Conservation (phyloP, 768 basidiomycete genomes). For the Leucosporidium yakuticum region DNA sequence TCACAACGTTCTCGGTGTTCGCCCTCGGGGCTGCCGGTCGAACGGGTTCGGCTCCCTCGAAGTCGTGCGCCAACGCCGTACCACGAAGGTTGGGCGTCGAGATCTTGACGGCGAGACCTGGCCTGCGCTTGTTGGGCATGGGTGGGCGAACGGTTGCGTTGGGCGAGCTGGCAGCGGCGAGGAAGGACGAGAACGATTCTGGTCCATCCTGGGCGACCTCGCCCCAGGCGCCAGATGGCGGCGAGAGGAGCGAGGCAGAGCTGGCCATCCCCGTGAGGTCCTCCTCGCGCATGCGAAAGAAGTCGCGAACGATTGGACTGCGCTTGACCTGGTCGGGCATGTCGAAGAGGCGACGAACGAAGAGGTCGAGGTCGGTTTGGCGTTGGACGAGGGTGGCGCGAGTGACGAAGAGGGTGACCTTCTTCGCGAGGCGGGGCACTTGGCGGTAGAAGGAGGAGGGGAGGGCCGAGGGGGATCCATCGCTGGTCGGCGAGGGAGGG, state of each 20-base stretch:
- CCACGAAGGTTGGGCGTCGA: constrained; percentile 22
- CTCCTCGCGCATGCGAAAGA: constrained; percentile 16
- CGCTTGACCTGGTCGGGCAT: constrained; percentile 22
- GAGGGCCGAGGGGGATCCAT: neutral
- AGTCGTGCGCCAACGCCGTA: neutral
- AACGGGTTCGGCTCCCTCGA: neutral
- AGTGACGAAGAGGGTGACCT: constrained; percentile 26
- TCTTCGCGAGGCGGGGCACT: constrained; percentile 20
- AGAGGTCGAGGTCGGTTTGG: constrained; percentile 28
- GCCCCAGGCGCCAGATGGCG: neutral
- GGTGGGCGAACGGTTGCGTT: constrained; percentile 16
- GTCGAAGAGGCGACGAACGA: constrained; percentile 23
- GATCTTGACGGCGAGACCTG: constrained; percentile 17
- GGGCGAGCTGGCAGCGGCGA: neutral
- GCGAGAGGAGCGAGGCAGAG: neutral
- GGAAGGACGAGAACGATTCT: constrained; percentile 2
- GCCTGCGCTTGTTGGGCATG: constrained; percentile 3
- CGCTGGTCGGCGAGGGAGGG: neutral
- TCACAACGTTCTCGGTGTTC: neutral
- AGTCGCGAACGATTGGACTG: constrained; percentile 22
- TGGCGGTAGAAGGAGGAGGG: constrained; percentile 15
- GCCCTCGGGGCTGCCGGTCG: neutral
- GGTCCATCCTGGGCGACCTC: neutral
- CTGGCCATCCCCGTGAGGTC: neutral
- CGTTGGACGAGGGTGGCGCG: constrained; percentile 20